Conservation (phyloP, 495 filamentous ascomycete species). For the Tuber melanosporum region DNA sequence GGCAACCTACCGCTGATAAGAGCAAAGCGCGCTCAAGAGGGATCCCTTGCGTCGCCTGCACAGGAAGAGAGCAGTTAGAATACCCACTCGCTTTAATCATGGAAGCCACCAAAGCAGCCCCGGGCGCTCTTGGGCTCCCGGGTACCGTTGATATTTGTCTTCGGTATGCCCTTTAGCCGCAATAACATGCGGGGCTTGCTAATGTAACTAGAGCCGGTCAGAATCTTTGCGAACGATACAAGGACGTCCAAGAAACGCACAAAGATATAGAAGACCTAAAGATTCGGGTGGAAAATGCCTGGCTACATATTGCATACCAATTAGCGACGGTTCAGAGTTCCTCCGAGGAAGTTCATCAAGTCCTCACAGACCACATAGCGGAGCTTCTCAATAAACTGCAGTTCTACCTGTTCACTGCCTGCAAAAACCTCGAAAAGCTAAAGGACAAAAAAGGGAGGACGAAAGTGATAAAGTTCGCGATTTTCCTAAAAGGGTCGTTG, state of each 20-base stretch:
- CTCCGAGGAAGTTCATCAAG: constrained; percentile 42
- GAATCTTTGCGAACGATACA: constrained; percentile 21
- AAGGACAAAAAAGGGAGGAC: constrained; percentile 20
- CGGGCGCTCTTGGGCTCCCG: constrained; percentile 1
- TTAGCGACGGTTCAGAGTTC: constrained; percentile 43
- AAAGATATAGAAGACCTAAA: constrained; percentile 40
- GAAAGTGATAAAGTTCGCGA: constrained; percentile 15
- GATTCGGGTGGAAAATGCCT: constrained; percentile 43
- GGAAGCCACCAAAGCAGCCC: not conserved
- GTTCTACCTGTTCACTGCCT: constrained; percentile 40
- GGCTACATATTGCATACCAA: constrained; percentile 42
- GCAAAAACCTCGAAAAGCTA: constrained; percentile 32
- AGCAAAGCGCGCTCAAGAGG: not conserved
- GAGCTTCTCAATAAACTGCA: constrained; percentile 41
- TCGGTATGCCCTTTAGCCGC: constrained; percentile 8
- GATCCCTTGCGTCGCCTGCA: not conserved
- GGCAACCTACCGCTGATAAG: too few relatives aligned
- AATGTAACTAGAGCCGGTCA: constrained; percentile 13
- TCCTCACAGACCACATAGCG: constrained; percentile 41
- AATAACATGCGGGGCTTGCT: not conserved
- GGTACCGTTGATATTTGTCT: constrained; percentile 22
- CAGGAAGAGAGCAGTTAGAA: not conserved
- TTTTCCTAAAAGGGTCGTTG: constrained; percentile 35
- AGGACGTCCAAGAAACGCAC: constrained; percentile 30
- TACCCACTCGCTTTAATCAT: not conserved